These are phyloP conservation scores for Eragrostis nindensis DNA, from an alignment of 176 grass and related monocot species.

Conservation along the genomic window DNA sequence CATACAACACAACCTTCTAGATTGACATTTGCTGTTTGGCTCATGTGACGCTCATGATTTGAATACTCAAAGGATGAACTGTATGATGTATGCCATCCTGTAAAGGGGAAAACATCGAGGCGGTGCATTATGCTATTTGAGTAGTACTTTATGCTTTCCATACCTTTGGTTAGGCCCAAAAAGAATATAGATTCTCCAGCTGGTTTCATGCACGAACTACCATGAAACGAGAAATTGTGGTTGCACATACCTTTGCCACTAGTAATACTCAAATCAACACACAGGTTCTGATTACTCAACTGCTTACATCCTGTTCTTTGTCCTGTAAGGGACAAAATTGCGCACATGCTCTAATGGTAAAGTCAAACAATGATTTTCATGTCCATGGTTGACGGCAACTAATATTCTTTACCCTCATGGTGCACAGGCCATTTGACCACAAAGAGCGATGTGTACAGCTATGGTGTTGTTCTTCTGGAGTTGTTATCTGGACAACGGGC, in stretches of 20 bases:
- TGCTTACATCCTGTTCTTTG: conserved; percentile 27
- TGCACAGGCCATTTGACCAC: conserved; percentile 86
- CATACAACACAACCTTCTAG: conserved; percentile 18
- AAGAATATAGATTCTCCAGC: conserved; percentile 39
- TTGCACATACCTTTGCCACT: background rate
- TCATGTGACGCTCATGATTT: conserved; percentile 47
- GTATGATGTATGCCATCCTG: conserved; percentile 44
- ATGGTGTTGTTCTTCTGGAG: conserved; percentile 93
- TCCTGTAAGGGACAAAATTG: conserved; percentile 3
- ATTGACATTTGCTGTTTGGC: conserved; percentile 36
- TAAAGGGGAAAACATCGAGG: conserved; percentile 35
- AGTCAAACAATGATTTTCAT: conserved; percentile 25
- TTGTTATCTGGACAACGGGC: conserved; percentile 81
- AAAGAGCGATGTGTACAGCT: conserved; percentile 93
- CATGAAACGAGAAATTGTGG: conserved; percentile 18
- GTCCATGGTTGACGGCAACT: conserved; percentile 17
- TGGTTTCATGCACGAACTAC: conserved; percentile 36
- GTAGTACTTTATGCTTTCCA: conserved; percentile 37
- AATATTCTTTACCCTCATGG: conserved; percentile 15
- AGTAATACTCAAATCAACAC: conserved; percentile 29
- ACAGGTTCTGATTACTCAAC: conserved; percentile 7
- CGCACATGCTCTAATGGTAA: conserved; percentile 32
- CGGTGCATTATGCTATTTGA: conserved; percentile 37
- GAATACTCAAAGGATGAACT: conserved; percentile 26
- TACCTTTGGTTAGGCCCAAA: conserved; percentile 17